phyloP scores from a whole-genome alignment of 768 basidiomycete species.

The Podaxis sp. region DNA sequence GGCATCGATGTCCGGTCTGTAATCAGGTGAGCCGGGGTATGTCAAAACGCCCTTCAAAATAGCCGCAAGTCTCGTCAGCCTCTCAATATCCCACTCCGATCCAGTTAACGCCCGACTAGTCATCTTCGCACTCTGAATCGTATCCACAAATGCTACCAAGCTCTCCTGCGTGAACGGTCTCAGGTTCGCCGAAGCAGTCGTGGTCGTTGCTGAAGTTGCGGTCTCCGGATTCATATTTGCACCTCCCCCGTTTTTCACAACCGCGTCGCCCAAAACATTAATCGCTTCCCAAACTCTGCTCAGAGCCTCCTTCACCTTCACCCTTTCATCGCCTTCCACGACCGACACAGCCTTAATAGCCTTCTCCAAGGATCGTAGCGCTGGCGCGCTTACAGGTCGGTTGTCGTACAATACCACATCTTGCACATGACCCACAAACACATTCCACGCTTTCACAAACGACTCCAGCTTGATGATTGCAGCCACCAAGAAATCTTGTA shows the following conservation, averaged over 20 bases:
- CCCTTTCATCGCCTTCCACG: conserved; percentile 40
- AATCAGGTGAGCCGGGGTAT: conserved; percentile 82
- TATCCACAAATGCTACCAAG: conserved; percentile 76
- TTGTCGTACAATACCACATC: conserved; percentile 69
- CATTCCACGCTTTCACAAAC: conserved; percentile 72
- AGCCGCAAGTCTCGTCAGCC: conserved; percentile 66
- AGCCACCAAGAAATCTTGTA: conserved; percentile 73
- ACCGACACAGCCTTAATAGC: conserved; percentile 61
- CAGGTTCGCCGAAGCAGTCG: conserved; percentile 17
- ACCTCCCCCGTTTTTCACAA: conserved; percentile 25
- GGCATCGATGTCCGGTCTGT: conserved; percentile 82
- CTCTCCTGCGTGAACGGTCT: conserved; percentile 81
- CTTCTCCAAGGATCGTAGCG: conserved; percentile 80
- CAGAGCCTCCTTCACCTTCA: conserved; percentile 45
- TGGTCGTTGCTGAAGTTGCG: conserved; percentile 8
- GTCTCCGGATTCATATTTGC: conserved; percentile 24
- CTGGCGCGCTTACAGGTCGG: conserved; percentile 75
- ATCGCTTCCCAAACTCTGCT: conserved; percentile 72
- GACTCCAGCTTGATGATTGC: conserved; percentile 74
- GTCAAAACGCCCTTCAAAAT: conserved; percentile 83
- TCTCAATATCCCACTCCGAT: conserved; percentile 64
- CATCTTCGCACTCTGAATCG: conserved; percentile 59
- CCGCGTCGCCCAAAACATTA: conserved; percentile 58
- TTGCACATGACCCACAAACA: conserved; percentile 72
- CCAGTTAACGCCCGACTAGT: conserved; percentile 48